phyloP scores from a whole-genome alignment of 257 asterid genomes.

The Plantago major region DNA sequence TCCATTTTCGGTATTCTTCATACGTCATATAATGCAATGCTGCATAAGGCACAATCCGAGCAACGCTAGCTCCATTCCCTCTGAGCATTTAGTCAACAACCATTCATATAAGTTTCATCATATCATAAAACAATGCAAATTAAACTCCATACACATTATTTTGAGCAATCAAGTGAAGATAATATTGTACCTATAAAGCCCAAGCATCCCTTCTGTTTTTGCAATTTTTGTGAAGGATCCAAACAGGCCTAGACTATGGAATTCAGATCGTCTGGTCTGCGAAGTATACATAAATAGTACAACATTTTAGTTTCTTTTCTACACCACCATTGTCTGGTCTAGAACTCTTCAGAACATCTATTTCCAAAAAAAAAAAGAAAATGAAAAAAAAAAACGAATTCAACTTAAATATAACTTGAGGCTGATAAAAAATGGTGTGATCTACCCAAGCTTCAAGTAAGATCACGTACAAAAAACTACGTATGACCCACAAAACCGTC shows the following conservation, averaged over 20 bases:
- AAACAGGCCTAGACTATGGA: conserved; percentile 61
- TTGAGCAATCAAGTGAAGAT: conserved; percentile 4
- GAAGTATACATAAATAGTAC: conserved; percentile 19
- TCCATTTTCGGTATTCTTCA: conserved; percentile 89
- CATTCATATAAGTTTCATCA: conserved; percentile 2
- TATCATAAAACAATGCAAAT: background rate
- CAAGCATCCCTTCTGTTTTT: conserved; percentile 79
- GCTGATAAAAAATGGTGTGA: background rate
- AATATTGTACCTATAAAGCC: conserved; percentile 65
- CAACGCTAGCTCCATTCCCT: conserved; percentile 98
- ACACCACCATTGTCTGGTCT: background rate
- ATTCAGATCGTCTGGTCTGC: conserved; percentile 85
- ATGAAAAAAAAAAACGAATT: too few species aligned
- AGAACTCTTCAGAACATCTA: background rate
- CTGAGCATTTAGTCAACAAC: conserved; percentile 29
- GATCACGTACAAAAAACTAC: too few species aligned
- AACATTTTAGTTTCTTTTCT: conserved; percentile 4
- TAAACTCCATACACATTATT: background rate
- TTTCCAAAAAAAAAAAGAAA: too few species aligned
- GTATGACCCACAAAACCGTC: too few species aligned
- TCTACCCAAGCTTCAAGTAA: background rate
- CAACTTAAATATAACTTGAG: background rate
- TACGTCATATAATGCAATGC: conserved; percentile 95
- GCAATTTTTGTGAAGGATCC: conserved; percentile 82
- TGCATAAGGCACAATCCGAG: conserved; percentile 94